Conservation (phyloP, 108 stramenopile genomes). For the Skeletonema marinoi region DNA sequence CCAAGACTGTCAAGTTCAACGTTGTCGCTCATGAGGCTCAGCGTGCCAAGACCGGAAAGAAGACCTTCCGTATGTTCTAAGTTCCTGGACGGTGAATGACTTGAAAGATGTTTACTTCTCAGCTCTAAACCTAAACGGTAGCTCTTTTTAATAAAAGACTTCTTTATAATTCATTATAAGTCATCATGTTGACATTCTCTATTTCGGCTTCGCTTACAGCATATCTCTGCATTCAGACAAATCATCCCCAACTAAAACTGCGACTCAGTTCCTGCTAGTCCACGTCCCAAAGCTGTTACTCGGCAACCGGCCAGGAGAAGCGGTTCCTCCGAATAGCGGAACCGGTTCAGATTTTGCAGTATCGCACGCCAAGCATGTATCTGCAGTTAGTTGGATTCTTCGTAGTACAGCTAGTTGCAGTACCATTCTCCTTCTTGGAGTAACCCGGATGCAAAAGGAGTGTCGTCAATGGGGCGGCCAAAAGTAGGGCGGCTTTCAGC, state of each 20-base stretch:
- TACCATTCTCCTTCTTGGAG: neutral
- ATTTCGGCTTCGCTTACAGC: neutral
- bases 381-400: neutral
- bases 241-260: neutral
- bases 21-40: slow-evolving; percentile 85
- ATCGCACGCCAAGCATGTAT: neutral
- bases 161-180: neutral
- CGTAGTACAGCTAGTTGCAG: neutral
- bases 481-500: neutral
- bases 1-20: slow-evolving; percentile 99
- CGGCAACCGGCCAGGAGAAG: neutral
- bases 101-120: neutral
- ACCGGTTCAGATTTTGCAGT: neutral
- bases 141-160: slow-evolving; percentile 1
- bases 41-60: slow-evolving; percentile 79
- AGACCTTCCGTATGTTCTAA: slow-evolving; percentile 93
- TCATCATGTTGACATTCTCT: neutral
- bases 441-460: neutral
- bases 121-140: slow-evolving; percentile 17
- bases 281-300: neutral
- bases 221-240: neutral
- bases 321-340: neutral
- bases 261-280: neutral
- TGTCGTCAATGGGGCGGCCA: no score
- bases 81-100: neutral